Evolutionary conservation across 2,329 filamentous ascomycete genomes (phyloP), one percentile per base, ranked within the genome.

Genomic region (Phaeophleospora eucalypticola): DNA sequence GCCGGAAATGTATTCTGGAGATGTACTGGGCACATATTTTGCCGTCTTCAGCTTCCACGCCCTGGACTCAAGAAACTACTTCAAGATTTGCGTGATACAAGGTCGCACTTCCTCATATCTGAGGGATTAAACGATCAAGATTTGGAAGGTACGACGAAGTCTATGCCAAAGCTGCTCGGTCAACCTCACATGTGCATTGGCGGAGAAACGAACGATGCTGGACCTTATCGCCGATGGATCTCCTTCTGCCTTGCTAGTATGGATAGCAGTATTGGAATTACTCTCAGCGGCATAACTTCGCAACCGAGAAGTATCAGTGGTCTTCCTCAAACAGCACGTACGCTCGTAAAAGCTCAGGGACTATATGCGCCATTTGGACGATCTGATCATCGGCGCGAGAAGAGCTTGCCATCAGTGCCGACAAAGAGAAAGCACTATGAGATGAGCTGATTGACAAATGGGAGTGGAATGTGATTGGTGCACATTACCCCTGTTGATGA

Each of bases 341-440:
- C 17, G 4, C 21, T 47, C 2, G 36, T 47, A 7, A 24, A 15
- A 17, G 15, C 24, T 7, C 32, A 47, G 21, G 18, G 21, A 12
- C 34, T 47, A 7, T 15, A 42, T 8, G 44, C 38, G 2, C 38
- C 39, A 14, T 46, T 46, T 36, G 32, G 44, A 21, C 44, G 44
- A 8, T 32, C 8, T n/a, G 27, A 32, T 32, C n/a, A n/a, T n/a
- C n/a, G n/a, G n/a, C n/a, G n/a, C n/a, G n/a, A n/a, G n/a, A n/a
- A n/a, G n/a, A n/a, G n/a, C n/a, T n/a, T n/a, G n/a, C n/a, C n/a
- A n/a, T n/a, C n/a, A n/a, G n/a, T n/a, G n/a, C n/a, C n/a, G n/a
- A n/a, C n/a, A n/a, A n/a, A n/a, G n/a, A n/a, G n/a, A n/a, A n/a
- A n/a, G n/a, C n/a, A n/a, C n/a, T n/a, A n/a, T n/a, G n/a, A n/a